Percentiles rank a stretch among this genome's conserved stretches.
Conservation (phyloP, 2,329 filamentous ascomycete genomes). For the Sarocladium kiliense region DNA sequence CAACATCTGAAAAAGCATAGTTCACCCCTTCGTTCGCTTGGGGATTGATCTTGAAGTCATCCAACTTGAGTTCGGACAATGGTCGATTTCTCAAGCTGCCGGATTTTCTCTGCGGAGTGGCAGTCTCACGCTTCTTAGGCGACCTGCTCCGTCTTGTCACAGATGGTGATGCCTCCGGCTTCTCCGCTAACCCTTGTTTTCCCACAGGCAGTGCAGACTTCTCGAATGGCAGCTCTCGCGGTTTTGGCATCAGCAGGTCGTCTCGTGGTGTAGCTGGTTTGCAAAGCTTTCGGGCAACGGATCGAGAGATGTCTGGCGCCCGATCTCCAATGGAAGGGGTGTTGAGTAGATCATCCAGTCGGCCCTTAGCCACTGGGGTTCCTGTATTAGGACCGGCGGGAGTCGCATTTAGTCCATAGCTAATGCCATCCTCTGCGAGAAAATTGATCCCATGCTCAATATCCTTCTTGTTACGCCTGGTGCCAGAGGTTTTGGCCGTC, state of each 20-base stretch:
- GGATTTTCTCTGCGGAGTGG: background rate
- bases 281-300: slow-evolving; percentile 13
- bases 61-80: slow-evolving; percentile 50
- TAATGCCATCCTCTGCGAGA: slow-evolving; percentile 45
- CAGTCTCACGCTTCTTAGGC: background rate
- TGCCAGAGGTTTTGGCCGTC: background rate
- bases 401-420: slow-evolving; percentile 10
- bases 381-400: background rate
- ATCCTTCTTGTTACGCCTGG: slow-evolving; percentile 16
- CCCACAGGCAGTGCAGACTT: slow-evolving; percentile 16
- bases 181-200: background rate
- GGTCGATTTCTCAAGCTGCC: slow-evolving; percentile 51
- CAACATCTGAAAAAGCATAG: slow-evolving; percentile 69
- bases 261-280: slow-evolving; percentile 14
- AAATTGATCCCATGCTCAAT: slow-evolving; percentile 32
- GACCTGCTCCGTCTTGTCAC: background rate
- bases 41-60: slow-evolving; percentile 82
- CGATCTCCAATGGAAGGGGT: slow-evolving; percentile 15
- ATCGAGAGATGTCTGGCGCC: slow-evolving; percentile 18
- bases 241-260: slow-evolving; percentile 28
- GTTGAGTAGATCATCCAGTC: slow-evolving; percentile 29
- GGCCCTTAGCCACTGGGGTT: slow-evolving; percentile 18
- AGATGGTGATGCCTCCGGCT: background rate
- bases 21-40: slow-evolving; percentile 63
- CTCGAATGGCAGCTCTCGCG: slow-evolving; percentile 37